Conservation (phyloP, 805 yeast genomes). For the Wickerhamiella sergipiensis region DNA sequence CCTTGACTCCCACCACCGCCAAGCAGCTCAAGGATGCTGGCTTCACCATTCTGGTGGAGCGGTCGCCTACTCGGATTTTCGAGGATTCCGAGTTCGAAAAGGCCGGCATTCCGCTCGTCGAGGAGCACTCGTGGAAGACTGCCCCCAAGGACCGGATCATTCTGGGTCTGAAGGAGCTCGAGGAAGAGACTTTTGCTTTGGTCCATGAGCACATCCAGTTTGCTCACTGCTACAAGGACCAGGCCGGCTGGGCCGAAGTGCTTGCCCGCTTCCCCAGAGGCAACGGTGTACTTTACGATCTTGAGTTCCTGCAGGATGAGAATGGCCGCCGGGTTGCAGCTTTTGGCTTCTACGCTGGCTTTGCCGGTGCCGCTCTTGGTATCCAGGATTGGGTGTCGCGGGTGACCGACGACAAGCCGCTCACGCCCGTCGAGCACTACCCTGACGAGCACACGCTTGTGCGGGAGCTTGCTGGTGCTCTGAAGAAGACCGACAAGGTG, state of each 20-base stretch:
- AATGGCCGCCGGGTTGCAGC: slow-evolving; percentile 98
- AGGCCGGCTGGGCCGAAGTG: slow-evolving; percentile 94
- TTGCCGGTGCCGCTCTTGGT: slow-evolving; percentile 98
- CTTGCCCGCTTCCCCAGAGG: slow-evolving; percentile 82
- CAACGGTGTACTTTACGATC: slow-evolving; percentile 77
- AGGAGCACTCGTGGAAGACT: slow-evolving; percentile 80
- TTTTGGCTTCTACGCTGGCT: slow-evolving; percentile 99
- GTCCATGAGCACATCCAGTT: slow-evolving; percentile 94
- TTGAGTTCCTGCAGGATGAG: slow-evolving; percentile 88
- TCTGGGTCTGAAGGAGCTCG: slow-evolving; percentile 88
- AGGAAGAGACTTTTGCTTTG: slow-evolving; percentile 85
- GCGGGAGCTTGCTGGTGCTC: slow-evolving; percentile 55
- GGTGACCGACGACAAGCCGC: slow-evolving; percentile 46
- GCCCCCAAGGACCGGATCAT: slow-evolving; percentile 89
- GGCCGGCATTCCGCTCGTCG: slow-evolving; percentile 80
- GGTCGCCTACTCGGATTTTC: slow-evolving; percentile 73
- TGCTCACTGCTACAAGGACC: slow-evolving; percentile 97
- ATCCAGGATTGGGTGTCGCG: slow-evolving; percentile 89
- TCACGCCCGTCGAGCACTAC: slow-evolving; percentile 73
- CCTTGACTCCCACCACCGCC: slow-evolving; percentile 84
- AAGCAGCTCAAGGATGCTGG: slow-evolving; percentile 62
- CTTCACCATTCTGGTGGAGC: slow-evolving; percentile 78
- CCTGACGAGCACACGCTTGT: slow-evolving; percentile 66
- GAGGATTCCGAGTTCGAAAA: slow-evolving; percentile 54
- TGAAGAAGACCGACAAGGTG: slow-evolving; percentile 34